Evolutionary conservation across 2,329 filamentous ascomycete species (phyloP), one percentile per base, ranked within the genome.

Genomic region (Botrytis sinoallii): DNA sequence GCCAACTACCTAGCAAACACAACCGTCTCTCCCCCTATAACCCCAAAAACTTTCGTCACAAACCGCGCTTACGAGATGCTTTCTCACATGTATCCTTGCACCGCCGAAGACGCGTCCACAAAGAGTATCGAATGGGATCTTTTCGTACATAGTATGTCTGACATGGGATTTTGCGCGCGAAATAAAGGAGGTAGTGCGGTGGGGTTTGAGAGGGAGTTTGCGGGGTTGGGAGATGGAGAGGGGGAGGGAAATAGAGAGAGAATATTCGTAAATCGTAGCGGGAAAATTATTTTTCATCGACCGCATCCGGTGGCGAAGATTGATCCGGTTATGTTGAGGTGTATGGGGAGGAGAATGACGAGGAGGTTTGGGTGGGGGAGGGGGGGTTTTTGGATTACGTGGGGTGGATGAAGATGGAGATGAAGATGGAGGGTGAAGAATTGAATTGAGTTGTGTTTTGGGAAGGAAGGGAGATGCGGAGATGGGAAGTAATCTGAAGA

Each of bases 291-390:
- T 18, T 74, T 77, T 42, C 75, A 77, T 64, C 63, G 67, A 12
- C 76, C 73, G 9, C 75, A 77, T 55, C 74, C 75, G 5, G 66
- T 70, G n/a, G 29, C 57, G 6, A 70, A 64, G 1, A 61, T 76
- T 52, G 75, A 75, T 67, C 65, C 74, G 25, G 46, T 75, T 1
- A 70, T 68, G 38, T 42, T 75, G 25, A 40, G 42, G 16, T 46
- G 44, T 20, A 57, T 52, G 44, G 74, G 74, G 12, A 75, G 74
- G 71, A 57, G 76, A 12, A 72, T 76, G 71, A n/a, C 16, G n/a
- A 75, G 73, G 63, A 75, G 74, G 71, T 75, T 76, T 71, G 71
- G 66, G 2, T 76, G 75, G 72, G 55, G 22, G 14, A 69, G 40
- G 64, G 70, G 70, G 65, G 3, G n/a, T 46, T 4, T 46, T 66